Conservation (phyloP, 2,329 filamentous ascomycete species). For the Chaetoscypha palmicola region DNA sequence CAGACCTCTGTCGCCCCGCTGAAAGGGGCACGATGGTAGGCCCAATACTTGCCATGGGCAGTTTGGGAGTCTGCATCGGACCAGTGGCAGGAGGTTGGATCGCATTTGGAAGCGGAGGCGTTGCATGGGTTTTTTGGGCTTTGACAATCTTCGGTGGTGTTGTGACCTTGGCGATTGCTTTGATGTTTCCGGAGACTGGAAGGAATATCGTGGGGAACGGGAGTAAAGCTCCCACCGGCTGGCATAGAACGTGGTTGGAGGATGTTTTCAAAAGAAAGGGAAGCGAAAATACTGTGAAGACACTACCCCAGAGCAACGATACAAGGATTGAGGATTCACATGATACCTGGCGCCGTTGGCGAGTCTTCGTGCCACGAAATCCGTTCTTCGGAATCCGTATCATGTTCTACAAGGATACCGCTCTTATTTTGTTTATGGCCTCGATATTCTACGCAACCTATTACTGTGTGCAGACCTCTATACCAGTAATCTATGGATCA, state of each 20-base stretch:
- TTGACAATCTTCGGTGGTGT: conserved; percentile 29
- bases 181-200: conserved; percentile 37
- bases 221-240: conserved; percentile 10
- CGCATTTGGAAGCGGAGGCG: conserved; percentile 26
- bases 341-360: too few relatives aligned
- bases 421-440: conserved; percentile 33
- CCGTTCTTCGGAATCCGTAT: conserved; percentile 34
- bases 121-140: conserved; percentile 34
- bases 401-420: conserved; percentile 33
- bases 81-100: conserved; percentile 22
- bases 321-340: too few relatives aligned
- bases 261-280: background rate
- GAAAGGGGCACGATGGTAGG: conserved; percentile 53
- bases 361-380: conserved; percentile 27
- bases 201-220: conserved; percentile 33
- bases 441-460: conserved; percentile 40
- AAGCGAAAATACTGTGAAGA: background rate
- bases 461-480: conserved; percentile 39
- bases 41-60: conserved; percentile 22
- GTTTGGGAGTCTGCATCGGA: conserved; percentile 20
- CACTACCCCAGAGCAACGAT: background rate
- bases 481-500: conserved; percentile 39
- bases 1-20: conserved; percentile 58
- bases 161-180: conserved; percentile 31
- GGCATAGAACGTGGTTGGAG: background rate